Evolutionary conservation across 2,329 filamentous ascomycete genomes (phyloP).

Genomic region (Xylariales sp.): DNA sequence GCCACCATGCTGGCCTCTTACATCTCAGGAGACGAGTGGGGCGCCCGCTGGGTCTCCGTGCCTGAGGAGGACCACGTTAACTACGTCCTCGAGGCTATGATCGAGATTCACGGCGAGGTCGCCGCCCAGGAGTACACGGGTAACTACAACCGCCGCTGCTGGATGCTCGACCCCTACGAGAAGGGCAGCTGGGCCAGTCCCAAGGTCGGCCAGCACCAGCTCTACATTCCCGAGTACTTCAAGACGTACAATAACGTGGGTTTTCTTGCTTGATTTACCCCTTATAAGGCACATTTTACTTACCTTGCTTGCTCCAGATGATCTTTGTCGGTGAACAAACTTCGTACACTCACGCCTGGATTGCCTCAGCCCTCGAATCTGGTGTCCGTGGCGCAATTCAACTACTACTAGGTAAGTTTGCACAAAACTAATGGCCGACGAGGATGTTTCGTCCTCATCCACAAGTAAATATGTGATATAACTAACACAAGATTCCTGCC

Average conservation of each 20-base stretch:
- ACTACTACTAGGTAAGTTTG: constrained; percentile 48
- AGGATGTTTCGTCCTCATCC: too few species aligned
- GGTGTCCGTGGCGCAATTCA: constrained; percentile 63
- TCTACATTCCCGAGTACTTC: constrained; percentile 71
- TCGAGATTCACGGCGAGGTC: constrained; percentile 60
- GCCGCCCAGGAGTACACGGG: constrained; percentile 61
- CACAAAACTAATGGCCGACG: background rate
- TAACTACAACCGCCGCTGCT: constrained; percentile 60
- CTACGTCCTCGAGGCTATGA: constrained; percentile 60
- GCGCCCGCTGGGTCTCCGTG: constrained; percentile 36
- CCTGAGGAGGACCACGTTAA: constrained; percentile 58
- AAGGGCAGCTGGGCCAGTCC: constrained; percentile 60
- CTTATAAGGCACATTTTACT: background rate
- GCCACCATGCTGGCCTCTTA: constrained; percentile 61
- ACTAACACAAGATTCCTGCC: constrained; percentile 8
- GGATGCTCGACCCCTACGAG: constrained; percentile 57
- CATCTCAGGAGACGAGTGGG: constrained; percentile 35
- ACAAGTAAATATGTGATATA: too few species aligned
- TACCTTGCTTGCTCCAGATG: constrained; percentile 39
- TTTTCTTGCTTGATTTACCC: constrained; percentile 1
- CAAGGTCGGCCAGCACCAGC: constrained; percentile 58
- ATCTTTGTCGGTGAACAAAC: constrained; percentile 69
- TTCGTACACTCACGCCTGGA: constrained; percentile 68
- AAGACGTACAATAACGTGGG: constrained; percentile 58
- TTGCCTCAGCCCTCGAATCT: constrained; percentile 62